Evolutionary conservation across 2,329 filamentous ascomycete genomes (phyloP).

Genomic region (Rutstroemia sydowiana): DNA sequence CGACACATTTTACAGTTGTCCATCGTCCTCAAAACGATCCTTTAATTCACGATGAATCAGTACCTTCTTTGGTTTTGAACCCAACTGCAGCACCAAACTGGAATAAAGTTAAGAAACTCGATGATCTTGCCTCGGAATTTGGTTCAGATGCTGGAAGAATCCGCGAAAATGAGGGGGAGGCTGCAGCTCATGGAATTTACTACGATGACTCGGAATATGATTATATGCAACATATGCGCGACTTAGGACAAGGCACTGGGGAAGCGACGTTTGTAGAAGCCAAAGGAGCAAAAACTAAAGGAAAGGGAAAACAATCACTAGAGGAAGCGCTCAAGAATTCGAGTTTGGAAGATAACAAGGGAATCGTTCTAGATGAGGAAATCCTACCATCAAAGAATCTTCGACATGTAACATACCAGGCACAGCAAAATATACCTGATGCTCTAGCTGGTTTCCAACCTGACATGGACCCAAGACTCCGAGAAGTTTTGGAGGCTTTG

Average conservation of each 20-base stretch:
- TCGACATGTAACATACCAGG: conserved; percentile 72
- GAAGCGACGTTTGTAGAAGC: conserved; percentile 79
- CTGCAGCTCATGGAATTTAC: conserved; percentile 87
- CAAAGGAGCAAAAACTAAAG: conserved; percentile 54
- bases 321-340: conserved; percentile 72
- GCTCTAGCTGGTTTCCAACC: conserved; percentile 89
- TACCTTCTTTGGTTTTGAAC: conserved; percentile 85
- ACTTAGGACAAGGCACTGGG: conserved; percentile 63
- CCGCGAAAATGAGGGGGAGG: conserved; percentile 89
- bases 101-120: conserved; percentile 57
- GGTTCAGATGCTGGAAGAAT: conserved; percentile 58
- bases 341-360: conserved; percentile 46
- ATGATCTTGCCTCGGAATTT: conserved; percentile 71
- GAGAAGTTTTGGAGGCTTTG: conserved; percentile 86
- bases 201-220: conserved; percentile 95
- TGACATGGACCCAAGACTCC: conserved; percentile 89
- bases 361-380: conserved; percentile 61
- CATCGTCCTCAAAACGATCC: conserved; percentile 97
- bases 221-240: conserved; percentile 98
- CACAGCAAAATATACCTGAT: conserved; percentile 89
- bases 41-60: conserved; percentile 84
- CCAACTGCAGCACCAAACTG: conserved; percentile 47
- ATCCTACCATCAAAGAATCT: conserved; percentile 75
- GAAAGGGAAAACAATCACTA: conserved; percentile 67
- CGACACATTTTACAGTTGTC: conserved; percentile 88